A percentile compares a stretch with the other conserved stretches of the same genome.
Evolutionary conservation across 805 yeast genomes (phyloP).

Genomic region (Helenozyma baotianmanensis): DNA sequence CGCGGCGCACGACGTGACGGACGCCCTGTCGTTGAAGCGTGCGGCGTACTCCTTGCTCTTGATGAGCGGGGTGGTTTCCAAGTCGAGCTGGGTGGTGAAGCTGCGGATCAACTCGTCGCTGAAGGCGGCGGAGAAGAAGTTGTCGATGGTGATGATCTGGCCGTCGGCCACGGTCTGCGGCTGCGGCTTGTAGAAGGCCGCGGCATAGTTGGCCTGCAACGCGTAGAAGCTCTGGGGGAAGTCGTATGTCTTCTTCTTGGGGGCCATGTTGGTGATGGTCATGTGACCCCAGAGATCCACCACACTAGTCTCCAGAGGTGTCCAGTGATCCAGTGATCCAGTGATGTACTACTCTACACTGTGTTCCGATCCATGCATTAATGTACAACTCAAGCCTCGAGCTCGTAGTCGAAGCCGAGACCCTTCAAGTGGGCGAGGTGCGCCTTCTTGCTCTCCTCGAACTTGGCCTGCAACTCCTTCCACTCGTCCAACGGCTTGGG

Average conservation of each 20-base stretch:
- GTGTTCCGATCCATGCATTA: slow-evolving; percentile 1
- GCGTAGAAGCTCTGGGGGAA: slow-evolving; percentile 16
- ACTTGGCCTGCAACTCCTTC: slow-evolving; percentile 48
- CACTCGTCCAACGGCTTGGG: slow-evolving; percentile 55
- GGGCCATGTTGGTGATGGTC: slow-evolving; percentile 7
- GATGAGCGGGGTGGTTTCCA: slow-evolving; percentile 46
- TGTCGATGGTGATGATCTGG: slow-evolving; percentile 39
- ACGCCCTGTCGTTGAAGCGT: slow-evolving; percentile 50
- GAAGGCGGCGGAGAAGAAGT: slow-evolving; percentile 32
- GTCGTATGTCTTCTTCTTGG: slow-evolving; percentile 11
- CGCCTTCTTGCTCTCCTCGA: slow-evolving; percentile 35
- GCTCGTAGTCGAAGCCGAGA: slow-evolving; percentile 14
- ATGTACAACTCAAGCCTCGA: slow-evolving; percentile 8
- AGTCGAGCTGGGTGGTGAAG: slow-evolving; percentile 13
- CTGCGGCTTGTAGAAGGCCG: slow-evolving; percentile 16
- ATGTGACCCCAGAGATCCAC: not conserved
- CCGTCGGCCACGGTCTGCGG: slow-evolving; percentile 23
- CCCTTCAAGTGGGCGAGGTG: slow-evolving; percentile 47
- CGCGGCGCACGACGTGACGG: slow-evolving; percentile 36
- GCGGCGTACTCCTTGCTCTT: slow-evolving; percentile 54
- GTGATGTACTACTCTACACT: not conserved
- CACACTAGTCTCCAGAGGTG: too few species aligned
- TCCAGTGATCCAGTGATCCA: not conserved
- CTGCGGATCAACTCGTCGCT: slow-evolving; percentile 38
- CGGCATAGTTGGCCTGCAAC: slow-evolving; percentile 6